A percentile compares a stretch with the other conserved stretches of the same genome.
Conservation (phyloP, 1,139 yeast genomes). For the Diutina sp. region DNA sequence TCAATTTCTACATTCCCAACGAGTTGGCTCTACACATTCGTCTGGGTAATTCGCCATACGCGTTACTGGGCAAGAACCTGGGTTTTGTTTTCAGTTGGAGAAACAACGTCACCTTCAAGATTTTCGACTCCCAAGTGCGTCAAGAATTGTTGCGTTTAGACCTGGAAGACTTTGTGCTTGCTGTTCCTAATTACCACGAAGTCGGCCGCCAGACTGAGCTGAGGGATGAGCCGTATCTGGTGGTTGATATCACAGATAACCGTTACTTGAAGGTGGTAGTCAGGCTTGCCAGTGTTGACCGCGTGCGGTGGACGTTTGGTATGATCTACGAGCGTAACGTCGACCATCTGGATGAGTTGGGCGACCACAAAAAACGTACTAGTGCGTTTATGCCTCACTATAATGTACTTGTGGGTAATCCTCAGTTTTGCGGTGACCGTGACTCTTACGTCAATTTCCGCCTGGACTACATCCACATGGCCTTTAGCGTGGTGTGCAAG, state of each 20-base stretch:
- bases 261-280: slow-evolving; percentile 27
- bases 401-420: slow-evolving; percentile 29
- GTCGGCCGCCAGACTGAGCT: slow-evolving; percentile 5
- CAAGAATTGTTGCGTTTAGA: slow-evolving; percentile 48
- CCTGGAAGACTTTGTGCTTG: slow-evolving; percentile 58
- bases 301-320: slow-evolving; percentile 31
- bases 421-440: slow-evolving; percentile 27
- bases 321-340: slow-evolving; percentile 27
- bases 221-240: slow-evolving; percentile 19
- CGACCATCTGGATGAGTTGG: slow-evolving; percentile 9
- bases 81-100: slow-evolving; percentile 79
- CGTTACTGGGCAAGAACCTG: slow-evolving; percentile 50
- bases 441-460: slow-evolving; percentile 30
- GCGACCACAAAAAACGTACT: slow-evolving; percentile 22
- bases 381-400: slow-evolving; percentile 27
- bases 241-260: slow-evolving; percentile 16
- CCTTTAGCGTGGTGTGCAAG: slow-evolving; percentile 26
- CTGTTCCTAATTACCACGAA: slow-evolving; percentile 42
- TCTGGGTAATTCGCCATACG: slow-evolving; percentile 70
- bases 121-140: slow-evolving; percentile 54
- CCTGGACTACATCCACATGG: slow-evolving; percentile 30
- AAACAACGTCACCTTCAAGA: slow-evolving; percentile 42
- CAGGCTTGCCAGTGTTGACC: slow-evolving; percentile 24
- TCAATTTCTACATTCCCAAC: slow-evolving; percentile 38
- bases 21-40: slow-evolving; percentile 42